phyloP scores from a whole-genome alignment of 1,284 basidiomycete species.

The Ustilago nuda region DNA sequence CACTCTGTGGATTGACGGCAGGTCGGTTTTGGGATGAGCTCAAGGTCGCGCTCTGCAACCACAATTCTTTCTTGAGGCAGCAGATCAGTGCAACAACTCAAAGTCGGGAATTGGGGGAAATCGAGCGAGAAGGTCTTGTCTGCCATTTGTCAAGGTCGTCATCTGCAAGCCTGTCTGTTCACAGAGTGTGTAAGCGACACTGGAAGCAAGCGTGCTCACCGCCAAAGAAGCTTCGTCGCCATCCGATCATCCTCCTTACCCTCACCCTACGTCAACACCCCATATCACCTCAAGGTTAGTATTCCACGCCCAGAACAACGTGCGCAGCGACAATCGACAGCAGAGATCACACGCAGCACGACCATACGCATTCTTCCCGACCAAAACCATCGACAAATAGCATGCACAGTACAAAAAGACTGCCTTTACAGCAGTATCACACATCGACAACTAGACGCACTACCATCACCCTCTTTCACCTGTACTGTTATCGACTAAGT shows the following conservation, averaged over 20 bases:
- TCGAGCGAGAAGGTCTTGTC: background rate
- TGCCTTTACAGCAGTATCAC: background rate
- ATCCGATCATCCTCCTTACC: conserved; percentile 41
- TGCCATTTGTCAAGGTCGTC: background rate
- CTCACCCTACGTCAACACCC: conserved; percentile 51
- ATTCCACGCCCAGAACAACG: conserved; percentile 14
- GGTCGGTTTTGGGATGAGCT: no score
- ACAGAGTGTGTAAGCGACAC: background rate
- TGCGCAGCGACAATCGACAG: conserved; percentile 2
- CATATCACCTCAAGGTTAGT: conserved; percentile 57
- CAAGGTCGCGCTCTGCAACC: conserved; percentile 1
- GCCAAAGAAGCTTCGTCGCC: conserved; percentile 48
- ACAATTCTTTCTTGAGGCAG: background rate
- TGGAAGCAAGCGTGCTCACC: conserved; percentile 7
- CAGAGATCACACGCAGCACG: conserved; percentile 26
- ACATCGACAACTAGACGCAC: background rate
- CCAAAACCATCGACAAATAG: background rate
- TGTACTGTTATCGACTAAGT: conserved; percentile 1
- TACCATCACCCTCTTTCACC: background rate
- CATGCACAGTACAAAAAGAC: background rate
- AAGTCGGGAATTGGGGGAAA: background rate
- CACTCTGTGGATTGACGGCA: no score
- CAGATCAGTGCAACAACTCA: background rate
- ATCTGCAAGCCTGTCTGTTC: conserved; percentile 14
- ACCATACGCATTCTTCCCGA: conserved; percentile 10